A percentile compares a stretch with the other conserved stretches of the same genome.
These are phyloP conservation scores for Craspedostauros australis DNA, from an alignment of 108 stramenopile species.

Conservation along the genomic window DNA sequence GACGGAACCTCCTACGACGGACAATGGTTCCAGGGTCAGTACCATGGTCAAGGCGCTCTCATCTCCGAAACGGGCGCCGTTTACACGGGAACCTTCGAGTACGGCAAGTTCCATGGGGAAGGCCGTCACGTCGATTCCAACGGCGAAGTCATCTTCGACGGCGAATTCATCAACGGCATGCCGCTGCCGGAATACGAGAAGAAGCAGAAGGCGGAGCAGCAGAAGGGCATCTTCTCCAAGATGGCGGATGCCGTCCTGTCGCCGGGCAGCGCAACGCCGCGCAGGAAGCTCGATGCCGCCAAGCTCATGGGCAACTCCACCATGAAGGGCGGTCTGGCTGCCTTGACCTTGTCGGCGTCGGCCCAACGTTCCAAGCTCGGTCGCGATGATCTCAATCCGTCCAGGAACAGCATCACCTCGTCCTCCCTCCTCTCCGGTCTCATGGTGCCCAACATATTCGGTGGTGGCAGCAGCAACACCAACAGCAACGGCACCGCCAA, in stretches of 20 bases:
- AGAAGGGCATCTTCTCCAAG: background rate
- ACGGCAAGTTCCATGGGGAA: slow-evolving; percentile 14
- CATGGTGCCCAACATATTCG: background rate
- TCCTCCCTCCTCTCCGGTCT: background rate
- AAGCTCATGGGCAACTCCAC: background rate
- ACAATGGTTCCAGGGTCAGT: slow-evolving; percentile 17
- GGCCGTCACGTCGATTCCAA: slow-evolving; percentile 10
- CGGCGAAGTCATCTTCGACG: slow-evolving; percentile 19
- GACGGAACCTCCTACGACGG: slow-evolving; percentile 28
- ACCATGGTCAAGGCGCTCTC: slow-evolving; percentile 19
- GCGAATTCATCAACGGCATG: slow-evolving; percentile 20
- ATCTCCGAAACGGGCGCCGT: background rate
- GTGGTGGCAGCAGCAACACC: background rate
- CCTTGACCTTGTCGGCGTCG: too few species aligned
- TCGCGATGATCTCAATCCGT: too few species aligned
- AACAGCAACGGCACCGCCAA: background rate
- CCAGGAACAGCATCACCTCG: background rate
- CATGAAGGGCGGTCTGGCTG: background rate
- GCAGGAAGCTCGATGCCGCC: background rate
- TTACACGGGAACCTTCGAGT: slow-evolving; percentile 19
- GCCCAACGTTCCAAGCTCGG: too few species aligned
- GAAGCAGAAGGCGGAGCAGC: background rate
- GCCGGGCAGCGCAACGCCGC: background rate
- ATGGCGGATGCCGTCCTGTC: background rate
- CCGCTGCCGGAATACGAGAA: background rate